These are phyloP conservation scores for Theileria annulata DNA, from an alignment of 169 alveolate genomes.

Conservation along the genomic window DNA sequence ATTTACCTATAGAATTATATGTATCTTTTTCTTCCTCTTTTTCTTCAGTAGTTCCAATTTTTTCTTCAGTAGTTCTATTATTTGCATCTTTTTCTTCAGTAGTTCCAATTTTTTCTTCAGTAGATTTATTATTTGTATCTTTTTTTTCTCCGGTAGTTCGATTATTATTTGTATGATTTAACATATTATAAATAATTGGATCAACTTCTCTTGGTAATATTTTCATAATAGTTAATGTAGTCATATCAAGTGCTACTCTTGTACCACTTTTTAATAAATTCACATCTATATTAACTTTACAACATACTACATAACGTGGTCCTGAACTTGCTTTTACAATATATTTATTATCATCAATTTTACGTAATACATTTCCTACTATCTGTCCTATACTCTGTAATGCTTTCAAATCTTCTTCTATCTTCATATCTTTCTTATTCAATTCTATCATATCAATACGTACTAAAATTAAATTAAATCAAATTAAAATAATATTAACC, in stretches of 20 bases:
- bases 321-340: conserved; percentile 96
- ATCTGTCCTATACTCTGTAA: conserved; percentile 97
- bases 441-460: conserved; percentile 78
- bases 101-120: conserved; percentile 35
- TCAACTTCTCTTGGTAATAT: conserved; percentile 97
- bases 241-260: conserved; percentile 98
- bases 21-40: conserved; percentile 58
- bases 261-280: conserved; percentile 91
- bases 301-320: conserved; percentile 97
- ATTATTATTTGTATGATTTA: conserved; percentile 94
- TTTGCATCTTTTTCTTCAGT: no score
- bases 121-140: conserved; percentile 73
- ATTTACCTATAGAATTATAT: conserved; percentile 56
- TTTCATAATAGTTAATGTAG: conserved; percentile 97
- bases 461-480: conserved; percentile 13
- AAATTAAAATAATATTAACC: neutral
- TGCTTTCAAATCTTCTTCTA: conserved; percentile 95
- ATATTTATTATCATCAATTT: conserved; percentile 92
- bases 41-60: no score
- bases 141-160: no score
- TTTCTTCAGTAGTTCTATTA: no score
- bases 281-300: conserved; percentile 91
- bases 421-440: conserved; percentile 86
- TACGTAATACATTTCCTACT: conserved; percentile 95
- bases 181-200: conserved; percentile 97